Evolutionary conservation across 2,329 filamentous ascomycete species (phyloP), one percentile per base, ranked within the genome.

Genomic region (Dothideomycetes sp.): DNA sequence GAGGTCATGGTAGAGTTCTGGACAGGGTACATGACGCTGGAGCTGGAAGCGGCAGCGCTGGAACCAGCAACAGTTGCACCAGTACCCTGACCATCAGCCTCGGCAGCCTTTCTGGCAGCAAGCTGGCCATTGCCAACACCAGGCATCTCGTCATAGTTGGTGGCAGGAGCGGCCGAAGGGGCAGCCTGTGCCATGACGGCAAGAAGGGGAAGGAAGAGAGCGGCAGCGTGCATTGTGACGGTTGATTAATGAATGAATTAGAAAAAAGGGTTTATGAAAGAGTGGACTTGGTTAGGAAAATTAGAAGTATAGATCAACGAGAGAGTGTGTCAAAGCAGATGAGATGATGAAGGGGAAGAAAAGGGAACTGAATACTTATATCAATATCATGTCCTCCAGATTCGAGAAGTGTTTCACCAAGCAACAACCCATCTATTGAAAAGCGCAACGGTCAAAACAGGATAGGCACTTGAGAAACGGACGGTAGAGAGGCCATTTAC

Each of bases 151-250:
- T 15, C 22, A 27, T 18, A 28, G 18, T 30, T 23, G 17, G 17
- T 29, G 12, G 27, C 13, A 15, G 33, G 33, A n/a, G 15, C 33
- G 12, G 22, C 22, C 22, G 33, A 16, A 25, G 36, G 27, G 22
- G 28, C 28, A 19, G 38, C 38, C n/a, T 41, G 38, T 28, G 38
- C 38, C 29, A 41, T 20, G 11, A 23, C 31, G 30, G 38, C 38
- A 33, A 41, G 38, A 22, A 27, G 17, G 17, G 38, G 38, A 16
- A 41, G 10, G 24, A 41, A 16, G 24, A 41, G 24, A 19, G 37
- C 25, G 10, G 31, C 29, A 20, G 23, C 11, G 24, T 41, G 38
- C 38, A 41, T 41, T 20, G n/a, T 41, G 23, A 29, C 7, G 17
- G 16, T 9, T 15, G 15, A 16, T 25, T 28, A 19, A 27, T 12